Base-by-base conservation (phyloP, 176 grass and related monocot species). In the Oryza glumipatula region DNA sequence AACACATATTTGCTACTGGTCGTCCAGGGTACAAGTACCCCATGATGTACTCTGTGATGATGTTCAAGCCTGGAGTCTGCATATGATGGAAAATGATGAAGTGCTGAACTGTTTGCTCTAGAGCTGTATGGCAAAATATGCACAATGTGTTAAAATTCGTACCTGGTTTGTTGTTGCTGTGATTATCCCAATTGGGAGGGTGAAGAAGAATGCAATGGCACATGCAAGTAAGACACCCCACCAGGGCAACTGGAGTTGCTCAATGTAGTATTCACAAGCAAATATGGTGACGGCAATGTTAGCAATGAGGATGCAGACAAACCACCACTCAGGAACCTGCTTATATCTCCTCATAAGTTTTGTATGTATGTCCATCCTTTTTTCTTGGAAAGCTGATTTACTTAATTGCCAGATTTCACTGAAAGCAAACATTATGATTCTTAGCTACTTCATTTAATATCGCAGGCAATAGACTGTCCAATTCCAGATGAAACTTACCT, bases 81-180 rank as follows among this genome's bases (percentile, higher is more conserved):
- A 85, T 67, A 30, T 13, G 81, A 65, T 1, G 12, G 9, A 75
- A 54, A 4, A 77, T 41, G 39, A 41, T 56, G 52, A 49, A 4
- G 1, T 38, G 72, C 15, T 75, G 28, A 49, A 75, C 8, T 56
- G 13, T 16, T 16, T 56, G 44, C 48, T 35, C 73, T 56, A 21
- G 11, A 73, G 5, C 11, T 49, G 5, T 13, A 35, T 17, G 72
- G 0, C 72, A 47, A 5, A 49, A 9, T 51, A 74, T 74, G 12
- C 48, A 76, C 33, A 2, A 54, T 4, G 4, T 47, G 11, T 45
- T 16, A 9, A 21, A 78, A 28, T 15, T 1, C 0, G 3, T 79
- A 98, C 95, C 88, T 98, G 90, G 65, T 98, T 98, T 0, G 95
- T 98, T 63, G 95, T 98, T 43, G 95, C 95, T 52, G 91, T 98